Evolutionary conservation across 106 monocot species (phyloP), one percentile per base, ranked within the genome.

Genomic region (Gastrodia elata): DNA sequence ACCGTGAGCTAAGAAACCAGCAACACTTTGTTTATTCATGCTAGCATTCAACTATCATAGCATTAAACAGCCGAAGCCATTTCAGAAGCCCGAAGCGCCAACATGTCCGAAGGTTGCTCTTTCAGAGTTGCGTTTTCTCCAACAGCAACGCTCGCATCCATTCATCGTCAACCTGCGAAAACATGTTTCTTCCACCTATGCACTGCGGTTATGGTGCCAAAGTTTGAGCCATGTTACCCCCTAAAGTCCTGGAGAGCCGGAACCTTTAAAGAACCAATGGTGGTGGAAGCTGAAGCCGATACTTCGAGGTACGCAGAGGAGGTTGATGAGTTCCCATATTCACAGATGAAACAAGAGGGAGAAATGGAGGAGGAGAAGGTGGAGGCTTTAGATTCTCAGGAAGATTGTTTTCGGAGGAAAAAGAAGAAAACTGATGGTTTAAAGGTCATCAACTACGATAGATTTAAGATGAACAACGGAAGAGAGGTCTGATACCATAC

Each of bases 391-490:
- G 37, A 67, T 37, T 67, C 18, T 18, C 16, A 67, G 13, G 67
- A 18, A 34, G 61, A 61, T 7, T 26, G 1, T 61, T 67, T 38
- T 27, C 37, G 20, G 36, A 35, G 37, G 67, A 69, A 39, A 25
- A 69, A 69, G 69, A 69, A 41, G 69, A 69, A 69, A 40, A 22
- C 10, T 26, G 69, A 10, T 69, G 39, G 41, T 69, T 35, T 6
- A 20, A 40, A 69, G 1, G 39, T 36, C 40, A 69, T 10, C 69
- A 40, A 40, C 40, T 69, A 39, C 69, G 69, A 69, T 35, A 39
- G 69, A 40, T 40, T 69, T 11, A 69, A 69, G 40, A 39, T 69
- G 40, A 69, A 69, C 26, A 69, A 69, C 35, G 69, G 69, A 22
- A 69, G 39, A 35, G 69, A 69, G 69, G 69, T 69, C 2, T 39